These are phyloP conservation scores for Naegleria gruberi DNA, from an alignment of 208 protist genomes.

Conservation along the genomic window DNA sequence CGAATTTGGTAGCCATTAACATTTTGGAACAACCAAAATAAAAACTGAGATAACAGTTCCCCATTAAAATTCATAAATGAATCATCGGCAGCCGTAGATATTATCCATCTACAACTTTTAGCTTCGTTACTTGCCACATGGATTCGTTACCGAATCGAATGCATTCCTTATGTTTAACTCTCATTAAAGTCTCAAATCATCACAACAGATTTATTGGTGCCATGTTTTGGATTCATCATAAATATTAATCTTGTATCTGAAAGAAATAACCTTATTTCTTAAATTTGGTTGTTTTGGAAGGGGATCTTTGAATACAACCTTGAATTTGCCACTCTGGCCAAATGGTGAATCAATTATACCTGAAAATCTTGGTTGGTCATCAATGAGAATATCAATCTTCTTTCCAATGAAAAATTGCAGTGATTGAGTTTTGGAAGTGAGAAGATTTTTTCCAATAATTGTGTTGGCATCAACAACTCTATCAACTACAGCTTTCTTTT, in stretches of 20 bases:
- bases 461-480: constrained; percentile 27
- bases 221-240: not conserved
- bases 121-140: no score
- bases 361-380: not conserved
- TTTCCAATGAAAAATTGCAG: constrained; percentile 22
- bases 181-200: no score
- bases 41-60: no score
- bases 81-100: no score
- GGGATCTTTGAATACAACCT: constrained; percentile 32
- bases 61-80: no score
- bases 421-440: constrained; percentile 18
- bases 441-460: constrained; percentile 34
- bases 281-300: not conserved
- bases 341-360: constrained; percentile 28
- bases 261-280: not conserved
- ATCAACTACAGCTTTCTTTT: constrained; percentile 15
- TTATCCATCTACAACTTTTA: no score
- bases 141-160: no score
- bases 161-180: no score
- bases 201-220: constrained; percentile 12
- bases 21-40: no score
- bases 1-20: no score
- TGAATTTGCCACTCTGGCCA: constrained; percentile 34
- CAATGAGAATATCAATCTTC: constrained; percentile 7
- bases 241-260: constrained; percentile 2